A percentile compares a stretch with the other conserved stretches of the same genome.
Conservation (phyloP, 768 basidiomycete species). For the Pleurotus ostreatus region DNA sequence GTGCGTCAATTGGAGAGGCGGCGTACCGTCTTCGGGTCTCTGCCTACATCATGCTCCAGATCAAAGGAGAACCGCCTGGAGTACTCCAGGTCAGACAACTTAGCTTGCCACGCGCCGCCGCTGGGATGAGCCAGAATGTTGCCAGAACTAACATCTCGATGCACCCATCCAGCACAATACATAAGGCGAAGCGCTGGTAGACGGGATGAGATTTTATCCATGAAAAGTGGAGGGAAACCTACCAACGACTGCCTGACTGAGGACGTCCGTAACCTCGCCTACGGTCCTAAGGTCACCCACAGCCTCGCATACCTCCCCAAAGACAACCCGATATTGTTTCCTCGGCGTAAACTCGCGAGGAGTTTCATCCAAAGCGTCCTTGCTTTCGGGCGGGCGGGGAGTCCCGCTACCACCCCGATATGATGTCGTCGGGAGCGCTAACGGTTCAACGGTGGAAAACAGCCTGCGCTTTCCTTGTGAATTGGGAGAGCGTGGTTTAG, state of each 20-base stretch:
- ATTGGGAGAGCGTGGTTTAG: neutral
- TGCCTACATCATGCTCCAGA: too few species aligned
- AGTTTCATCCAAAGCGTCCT: too few species aligned
- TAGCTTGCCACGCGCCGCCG: too few species aligned
- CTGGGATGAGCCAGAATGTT: neutral
- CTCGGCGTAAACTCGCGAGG: too few species aligned
- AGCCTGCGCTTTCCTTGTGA: neutral
- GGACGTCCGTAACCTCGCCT: neutral
- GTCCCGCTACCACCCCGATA: neutral
- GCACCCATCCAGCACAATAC: conserved; percentile 3
- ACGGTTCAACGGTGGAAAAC: neutral
- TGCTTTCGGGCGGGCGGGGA: too few species aligned
- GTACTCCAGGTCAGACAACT: too few species aligned
- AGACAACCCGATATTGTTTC: too few species aligned
- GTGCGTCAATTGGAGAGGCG: too few species aligned
- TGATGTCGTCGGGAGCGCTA: neutral
- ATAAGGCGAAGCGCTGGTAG: neutral
- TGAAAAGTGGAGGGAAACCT: neutral
- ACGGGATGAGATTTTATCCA: neutral
- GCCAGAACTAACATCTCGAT: neutral
- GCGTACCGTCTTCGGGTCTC: too few species aligned
- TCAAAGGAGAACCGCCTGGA: too few species aligned
- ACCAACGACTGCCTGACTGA: neutral
- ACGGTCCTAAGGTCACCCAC: neutral
- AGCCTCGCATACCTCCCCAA: too few species aligned